Evolutionary conservation across 2,329 filamentous ascomycete genomes (phyloP), one percentile per base, ranked within the genome.

Genomic region (Verticillium isaacii): DNA sequence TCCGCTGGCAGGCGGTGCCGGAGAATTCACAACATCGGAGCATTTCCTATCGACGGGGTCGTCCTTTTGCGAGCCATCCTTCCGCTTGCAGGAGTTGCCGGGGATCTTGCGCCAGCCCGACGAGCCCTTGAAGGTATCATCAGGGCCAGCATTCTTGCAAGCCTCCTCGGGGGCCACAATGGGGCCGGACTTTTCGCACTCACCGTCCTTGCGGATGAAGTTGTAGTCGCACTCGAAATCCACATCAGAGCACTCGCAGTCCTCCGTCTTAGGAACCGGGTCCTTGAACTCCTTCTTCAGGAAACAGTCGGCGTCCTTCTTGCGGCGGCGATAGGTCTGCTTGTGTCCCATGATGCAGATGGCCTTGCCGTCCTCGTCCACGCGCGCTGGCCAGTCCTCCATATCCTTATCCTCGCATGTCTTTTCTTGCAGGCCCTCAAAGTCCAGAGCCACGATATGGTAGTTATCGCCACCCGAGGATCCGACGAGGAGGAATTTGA

Each of bases 171-270:
- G 93, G 2, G 87, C 79, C 2, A 80, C 73, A 54, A 96, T 74
- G 3, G 84, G 79, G 0, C 85, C 87, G 32, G 82, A 84, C 64
- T 89, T 82, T 58, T 84, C 85, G 59, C 85, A 82, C 3, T 85
- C 80, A 39, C 82, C 82, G 61, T 82, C 81, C 32, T 59, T 55
- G 68, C 85, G 85, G 63, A 87, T 79, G 72, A 97, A 98, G 74
- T 96, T 96, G 81, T 91, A 97, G 72, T 98, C 94, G 73, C 95
- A 99, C 77, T 99, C 95, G 73, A 96, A 99, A 74, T 99, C 96
- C 37, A 82, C 80, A 62, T 90, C 86, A 0, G 88, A 87, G 75
- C 95, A 99, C 50, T 91, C 86, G 79, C 95, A 99, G 56, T 86
- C 76, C 68, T 92, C 86, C 32, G 85, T 89, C 64, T 88, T 80